Evolutionary conservation across 176 grass and related monocot species (phyloP).

Genomic region (Dendrocalamus sinicus): DNA sequence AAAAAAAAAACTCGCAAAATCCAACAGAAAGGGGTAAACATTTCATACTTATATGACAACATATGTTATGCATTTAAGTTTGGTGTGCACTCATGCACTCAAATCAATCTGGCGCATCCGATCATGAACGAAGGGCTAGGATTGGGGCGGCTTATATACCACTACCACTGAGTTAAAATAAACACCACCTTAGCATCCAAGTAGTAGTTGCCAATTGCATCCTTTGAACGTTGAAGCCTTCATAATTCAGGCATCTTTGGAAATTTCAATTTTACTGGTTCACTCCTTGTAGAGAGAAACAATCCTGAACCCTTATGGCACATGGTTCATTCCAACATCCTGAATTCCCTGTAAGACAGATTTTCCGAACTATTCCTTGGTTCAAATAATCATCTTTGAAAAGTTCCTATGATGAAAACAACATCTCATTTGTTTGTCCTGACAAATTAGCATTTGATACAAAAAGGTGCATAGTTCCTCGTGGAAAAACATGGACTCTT

Average conservation of each 20-base stretch:
- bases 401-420: conserved; percentile 36
- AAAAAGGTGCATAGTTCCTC: neutral
- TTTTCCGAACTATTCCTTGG: conserved; percentile 31
- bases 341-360: neutral
- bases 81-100: too few species aligned
- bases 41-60: neutral
- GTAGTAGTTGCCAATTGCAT: neutral
- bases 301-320: conserved; percentile 2
- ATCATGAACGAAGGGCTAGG: too few species aligned
- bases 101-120: too few species aligned
- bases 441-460: conserved; percentile 21
- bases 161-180: neutral
- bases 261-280: neutral
- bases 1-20: too few species aligned
- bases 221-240: neutral
- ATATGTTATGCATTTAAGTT: too few species aligned
- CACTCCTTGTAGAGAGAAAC: neutral
- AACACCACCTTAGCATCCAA: neutral
- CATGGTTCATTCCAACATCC: conserved; percentile 19
- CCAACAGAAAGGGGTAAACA: neutral
- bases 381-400: conserved; percentile 28
- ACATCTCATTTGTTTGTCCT: conserved; percentile 9
- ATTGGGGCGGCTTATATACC: too few species aligned
- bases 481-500: conserved; percentile 36
- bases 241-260: conserved; percentile 3